Evolutionary conservation across 1,284 basidiomycete genomes (phyloP).

Genomic region (Fomitiporia mediterranea): DNA sequence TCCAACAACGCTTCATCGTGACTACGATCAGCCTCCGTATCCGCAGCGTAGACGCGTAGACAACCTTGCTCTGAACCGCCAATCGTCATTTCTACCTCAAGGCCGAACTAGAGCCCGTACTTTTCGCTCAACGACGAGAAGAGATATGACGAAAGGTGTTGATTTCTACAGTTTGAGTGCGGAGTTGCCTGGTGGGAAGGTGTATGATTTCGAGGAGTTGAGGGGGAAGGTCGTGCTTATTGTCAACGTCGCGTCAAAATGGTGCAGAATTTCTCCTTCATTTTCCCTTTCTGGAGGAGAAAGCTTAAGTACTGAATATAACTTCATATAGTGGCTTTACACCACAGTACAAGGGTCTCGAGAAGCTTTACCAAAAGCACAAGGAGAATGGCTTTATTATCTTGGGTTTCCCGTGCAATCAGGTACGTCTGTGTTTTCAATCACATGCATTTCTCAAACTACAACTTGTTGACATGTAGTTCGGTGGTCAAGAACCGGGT

Average conservation of each 20-base stretch:
- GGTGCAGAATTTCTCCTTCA: conserved; percentile 38
- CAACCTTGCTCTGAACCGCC: no score
- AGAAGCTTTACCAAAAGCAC: conserved; percentile 81
- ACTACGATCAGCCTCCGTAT: no score
- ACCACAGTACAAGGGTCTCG: conserved; percentile 84
- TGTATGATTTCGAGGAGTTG: conserved; percentile 59
- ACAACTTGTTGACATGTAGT: no score
- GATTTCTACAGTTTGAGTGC: conserved; percentile 63
- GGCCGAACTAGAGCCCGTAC: no score
- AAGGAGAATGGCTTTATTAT: conserved; percentile 72
- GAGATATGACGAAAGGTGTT: conserved; percentile 3
- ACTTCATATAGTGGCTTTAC: conserved; percentile 66
- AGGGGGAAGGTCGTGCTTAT: conserved; percentile 73
- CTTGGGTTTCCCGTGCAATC: conserved; percentile 91
- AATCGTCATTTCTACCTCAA: no score
- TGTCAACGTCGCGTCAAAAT: conserved; percentile 70
- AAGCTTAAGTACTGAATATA: background rate
- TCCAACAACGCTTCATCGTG: no score
- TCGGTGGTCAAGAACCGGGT: conserved; percentile 74
- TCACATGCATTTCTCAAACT: no score
- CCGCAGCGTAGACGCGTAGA: no score
- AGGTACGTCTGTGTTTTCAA: conserved; percentile 63
- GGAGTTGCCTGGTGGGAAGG: conserved; percentile 44
- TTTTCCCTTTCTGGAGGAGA: background rate
- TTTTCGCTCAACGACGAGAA: background rate